Percentiles rank a stretch among this genome's conserved stretches.
Evolutionary conservation across 768 basidiomycete species (phyloP).

Genomic region (Tulasnella sp.): DNA sequence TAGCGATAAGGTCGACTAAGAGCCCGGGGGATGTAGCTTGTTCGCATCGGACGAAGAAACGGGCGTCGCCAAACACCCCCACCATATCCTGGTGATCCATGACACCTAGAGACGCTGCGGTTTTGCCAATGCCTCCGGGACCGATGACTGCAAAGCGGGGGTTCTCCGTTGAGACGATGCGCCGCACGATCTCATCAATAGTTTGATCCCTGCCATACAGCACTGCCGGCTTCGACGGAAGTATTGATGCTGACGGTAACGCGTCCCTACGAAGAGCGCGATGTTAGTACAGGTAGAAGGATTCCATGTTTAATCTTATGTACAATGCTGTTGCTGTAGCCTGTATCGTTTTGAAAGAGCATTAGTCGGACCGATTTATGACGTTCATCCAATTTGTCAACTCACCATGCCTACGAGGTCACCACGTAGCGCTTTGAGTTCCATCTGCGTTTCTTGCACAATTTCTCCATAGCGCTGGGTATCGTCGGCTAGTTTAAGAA

Average conservation of each 20-base stretch:
- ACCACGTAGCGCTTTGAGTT: not conserved
- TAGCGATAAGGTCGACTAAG: no score
- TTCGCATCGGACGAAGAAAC: no score
- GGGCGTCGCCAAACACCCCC: no score
- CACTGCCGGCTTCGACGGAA: not conserved
- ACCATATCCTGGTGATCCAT: not conserved
- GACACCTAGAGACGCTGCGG: not conserved
- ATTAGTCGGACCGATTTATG: not conserved
- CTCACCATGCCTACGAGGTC: not conserved
- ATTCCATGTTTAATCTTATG: not conserved
- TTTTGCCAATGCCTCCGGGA: not conserved
- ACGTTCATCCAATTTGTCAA: not conserved
- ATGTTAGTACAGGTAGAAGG: not conserved
- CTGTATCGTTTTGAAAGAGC: not conserved
- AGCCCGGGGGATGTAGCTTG: no score
- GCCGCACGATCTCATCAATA: not conserved
- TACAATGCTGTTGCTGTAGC: not conserved
- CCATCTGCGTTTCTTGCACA: not conserved
- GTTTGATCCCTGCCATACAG: not conserved
- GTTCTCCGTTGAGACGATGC: not conserved
- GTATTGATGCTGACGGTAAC: not conserved
- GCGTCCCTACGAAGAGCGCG: not conserved
- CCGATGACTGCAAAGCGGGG: not conserved
- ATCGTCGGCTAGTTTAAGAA: not conserved
- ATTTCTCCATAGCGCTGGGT: no score